Evolutionary conservation across 1,284 basidiomycete genomes (phyloP).

Genomic region (Puccinia brachypodii): DNA sequence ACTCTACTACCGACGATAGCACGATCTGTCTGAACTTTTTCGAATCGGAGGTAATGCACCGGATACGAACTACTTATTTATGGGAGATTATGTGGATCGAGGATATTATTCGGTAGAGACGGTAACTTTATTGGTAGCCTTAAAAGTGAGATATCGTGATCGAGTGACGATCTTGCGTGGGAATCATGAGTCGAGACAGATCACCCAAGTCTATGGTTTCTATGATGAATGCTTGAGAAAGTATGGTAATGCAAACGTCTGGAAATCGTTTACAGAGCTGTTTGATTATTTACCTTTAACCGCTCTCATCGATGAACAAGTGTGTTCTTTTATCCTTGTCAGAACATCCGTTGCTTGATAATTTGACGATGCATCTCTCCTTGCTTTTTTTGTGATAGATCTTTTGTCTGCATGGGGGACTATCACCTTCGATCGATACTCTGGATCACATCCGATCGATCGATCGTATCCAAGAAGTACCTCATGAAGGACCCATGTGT

Average conservation of each 20-base stretch:
- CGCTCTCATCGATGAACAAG: conserved; percentile 97
- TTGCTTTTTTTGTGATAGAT: conserved; percentile 65
- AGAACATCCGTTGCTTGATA: not conserved
- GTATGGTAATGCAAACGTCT: conserved; percentile 99
- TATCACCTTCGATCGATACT: conserved; percentile 98
- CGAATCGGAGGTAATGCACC: conserved; percentile 99
- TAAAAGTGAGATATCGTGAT: conserved; percentile 97
- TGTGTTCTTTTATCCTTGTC: conserved; percentile 62
- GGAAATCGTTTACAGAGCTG: conserved; percentile 98
- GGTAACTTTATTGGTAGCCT: conserved; percentile 93
- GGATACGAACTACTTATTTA: conserved; percentile 99
- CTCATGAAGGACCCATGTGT: conserved; percentile 99
- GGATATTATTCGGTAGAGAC: conserved; percentile 99
- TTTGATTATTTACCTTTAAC: conserved; percentile 98
- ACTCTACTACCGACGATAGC: conserved; percentile 62
- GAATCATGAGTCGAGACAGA: conserved; percentile 98
- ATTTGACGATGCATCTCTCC: not conserved
- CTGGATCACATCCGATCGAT: conserved; percentile 98
- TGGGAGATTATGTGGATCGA: conserved; percentile 99
- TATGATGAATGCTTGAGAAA: conserved; percentile 99
- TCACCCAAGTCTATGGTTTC: conserved; percentile 99
- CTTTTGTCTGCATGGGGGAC: conserved; percentile 97
- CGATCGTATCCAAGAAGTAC: conserved; percentile 97
- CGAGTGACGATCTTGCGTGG: conserved; percentile 96
- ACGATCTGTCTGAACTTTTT: conserved; percentile 98